Evolutionary conservation across 2,329 filamentous ascomycete genomes (phyloP), one percentile per base, ranked within the genome.

Genomic region (Fusarium odoratissimum): DNA sequence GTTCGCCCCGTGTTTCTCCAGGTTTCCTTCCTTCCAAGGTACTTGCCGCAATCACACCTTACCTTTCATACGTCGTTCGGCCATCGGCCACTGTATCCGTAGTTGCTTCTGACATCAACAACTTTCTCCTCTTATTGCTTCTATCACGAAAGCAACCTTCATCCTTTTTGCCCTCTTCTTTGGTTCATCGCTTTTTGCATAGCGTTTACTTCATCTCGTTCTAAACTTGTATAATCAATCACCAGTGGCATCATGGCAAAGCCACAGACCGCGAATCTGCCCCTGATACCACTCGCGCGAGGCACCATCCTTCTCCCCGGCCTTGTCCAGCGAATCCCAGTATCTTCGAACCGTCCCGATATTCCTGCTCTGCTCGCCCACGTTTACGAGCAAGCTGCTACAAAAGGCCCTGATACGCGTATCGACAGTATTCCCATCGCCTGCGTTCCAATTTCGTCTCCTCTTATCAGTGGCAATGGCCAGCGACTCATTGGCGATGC

Each of bases 361-460:
- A 92, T 98, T 74, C 92, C 94, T 59, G 93, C 95, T 56, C 89
- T 98, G 48, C 90, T 99, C 64, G 93, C 95, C 25, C 91, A 92
- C 75, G 90, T 97, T 67, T 95, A 97, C 83, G 93, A 93, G 77
- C 91, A 91, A 75, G 91, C 91, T 33, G 87, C 92, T 38, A 89
- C 90, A 44, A 91, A 91, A 77, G 89, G 91, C 74, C 89, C 90
- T 33, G 88, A 87, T 70, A 87, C 90, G 74, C 86, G 88, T 71
- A 86, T 91, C 78, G 89, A 91, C 74, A 86, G 86, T 74, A 90
- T 97, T 75, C 91, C 93, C 13, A 91, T 98, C 73, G 94, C 93
- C 59, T 98, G 95, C 81, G 91, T 98, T 60, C 96, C 96, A 25
- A 86, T 98, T 67, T 91, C 87, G 72, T 96, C 94, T 55, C 91